A percentile compares a stretch with the other conserved stretches of the same genome.
Conservation (phyloP, 495 filamentous ascomycete species). For the Coniosporium apollinis region DNA sequence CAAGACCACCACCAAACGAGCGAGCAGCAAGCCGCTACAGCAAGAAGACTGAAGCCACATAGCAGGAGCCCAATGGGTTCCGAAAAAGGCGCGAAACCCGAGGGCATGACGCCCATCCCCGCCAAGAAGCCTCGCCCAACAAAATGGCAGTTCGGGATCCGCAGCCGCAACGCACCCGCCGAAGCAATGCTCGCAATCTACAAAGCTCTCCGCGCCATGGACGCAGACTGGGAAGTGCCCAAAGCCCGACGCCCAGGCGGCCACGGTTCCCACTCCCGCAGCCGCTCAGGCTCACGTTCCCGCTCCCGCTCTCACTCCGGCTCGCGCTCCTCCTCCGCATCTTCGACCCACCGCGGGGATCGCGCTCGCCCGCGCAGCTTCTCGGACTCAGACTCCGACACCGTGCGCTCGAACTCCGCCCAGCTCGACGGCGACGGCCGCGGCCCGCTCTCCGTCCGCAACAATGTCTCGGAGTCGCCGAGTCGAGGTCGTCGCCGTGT, state of each 20-base stretch:
- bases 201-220: conserved; percentile 71
- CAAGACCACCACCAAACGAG: conserved; percentile 28
- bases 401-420: conserved; percentile 6
- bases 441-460: conserved; percentile 3
- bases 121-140: conserved; percentile 51
- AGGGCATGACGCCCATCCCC: conserved; percentile 31
- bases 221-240: conserved; percentile 64
- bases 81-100: conserved; percentile 49
- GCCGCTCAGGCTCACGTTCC: conserved; percentile 1
- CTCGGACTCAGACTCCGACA: conserved; percentile 11
- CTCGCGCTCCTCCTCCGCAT: conserved; percentile 10
- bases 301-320: background rate
- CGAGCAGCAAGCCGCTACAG: conserved; percentile 61
- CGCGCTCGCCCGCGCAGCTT: background rate
- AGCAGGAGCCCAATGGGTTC: conserved; percentile 41
- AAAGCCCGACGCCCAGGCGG: conserved; percentile 22
- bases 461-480: conserved; percentile 6
- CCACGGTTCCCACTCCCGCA: conserved; percentile 11
- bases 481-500: conserved; percentile 7
- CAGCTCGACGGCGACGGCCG: background rate
- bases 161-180: conserved; percentile 78
- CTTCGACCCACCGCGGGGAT: conserved; percentile 6
- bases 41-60: conserved; percentile 64
- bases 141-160: conserved; percentile 95
- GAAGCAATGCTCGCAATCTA: conserved; percentile 92